Base-by-base conservation (phyloP, 2,329 filamentous ascomycete genomes). In the Madurella fahalii region DNA sequence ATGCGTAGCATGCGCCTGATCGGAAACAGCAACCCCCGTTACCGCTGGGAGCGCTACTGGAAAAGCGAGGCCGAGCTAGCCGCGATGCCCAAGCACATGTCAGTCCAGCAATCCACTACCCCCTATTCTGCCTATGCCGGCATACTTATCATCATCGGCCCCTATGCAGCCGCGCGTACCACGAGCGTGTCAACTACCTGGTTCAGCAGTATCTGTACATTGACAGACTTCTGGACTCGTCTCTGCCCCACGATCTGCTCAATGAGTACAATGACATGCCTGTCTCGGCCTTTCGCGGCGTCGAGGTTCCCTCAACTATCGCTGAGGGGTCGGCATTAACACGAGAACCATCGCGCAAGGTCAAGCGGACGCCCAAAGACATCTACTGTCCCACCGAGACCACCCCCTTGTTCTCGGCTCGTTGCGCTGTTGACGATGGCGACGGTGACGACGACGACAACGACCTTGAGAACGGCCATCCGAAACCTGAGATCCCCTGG, bases 141-240 rank as follows among this genome's bases (percentile, higher is more conserved):
- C 4, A 25, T 7, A 7, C 25, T 25, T 25, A 25, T 25, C 25
- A 25, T 7, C 25, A 25, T 25, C 25, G 13, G 61, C 54, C 54
- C 49, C 43, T 25, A 31, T 12, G 8, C 59, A 86, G 83, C 57
- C 87, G 91, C 45, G 68, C 86, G 65, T 96, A 96, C 73, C 95
- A 97, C 67, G 86, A 95, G 75, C 84, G 89, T 42, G 93, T 86
- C 67, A 97, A 97, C 72, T 85, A 86, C 62, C 77, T 96, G 42
- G 84, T 97, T 56, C 89, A 94, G 69, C 88, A 95, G 68, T 97
- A 96, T 69, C 78, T 95, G 59, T 96, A 95, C 69, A 96, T 96
- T 64, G 93, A 96, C 72, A 83, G 87, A 50, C 77, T 97, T 53
- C 80, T 97, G 58, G 91, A 96, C 72, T 96, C 90, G 9, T 92